Percentiles rank a stretch among this genome's conserved stretches.
Evolutionary conservation across 2,329 filamentous ascomycete genomes (phyloP).

Genomic region (Drechslerella coelobrocha): DNA sequence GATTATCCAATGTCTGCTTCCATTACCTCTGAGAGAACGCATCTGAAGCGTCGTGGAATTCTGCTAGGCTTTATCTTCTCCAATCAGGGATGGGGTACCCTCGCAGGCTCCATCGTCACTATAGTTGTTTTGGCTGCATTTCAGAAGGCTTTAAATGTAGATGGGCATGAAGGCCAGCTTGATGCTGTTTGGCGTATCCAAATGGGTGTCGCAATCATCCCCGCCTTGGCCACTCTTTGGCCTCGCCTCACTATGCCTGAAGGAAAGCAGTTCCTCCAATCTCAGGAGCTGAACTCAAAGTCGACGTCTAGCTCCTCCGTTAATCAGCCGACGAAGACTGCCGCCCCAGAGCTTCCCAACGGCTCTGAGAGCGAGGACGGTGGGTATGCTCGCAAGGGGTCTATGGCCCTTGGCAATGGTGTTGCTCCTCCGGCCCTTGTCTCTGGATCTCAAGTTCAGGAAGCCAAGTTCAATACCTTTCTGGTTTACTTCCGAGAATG

Average conservation of each 20-base stretch:
- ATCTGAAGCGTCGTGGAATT: constrained; percentile 40
- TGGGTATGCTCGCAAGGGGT: constrained; percentile 21
- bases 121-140: constrained; percentile 54
- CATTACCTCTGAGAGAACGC: constrained; percentile 75
- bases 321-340: constrained; percentile 9
- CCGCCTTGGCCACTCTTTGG: constrained; percentile 53
- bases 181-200: constrained; percentile 52
- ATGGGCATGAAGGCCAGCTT: constrained; percentile 48
- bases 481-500: constrained; percentile 56
- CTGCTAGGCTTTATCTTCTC: constrained; percentile 54
- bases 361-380: constrained; percentile 60
- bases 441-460: constrained; percentile 30
- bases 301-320: constrained; percentile 34
- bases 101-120: constrained; percentile 54
- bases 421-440: constrained; percentile 43
- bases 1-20: constrained; percentile 84
- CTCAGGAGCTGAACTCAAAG: constrained; percentile 51
- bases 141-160: constrained; percentile 51
- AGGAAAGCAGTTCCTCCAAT: constrained; percentile 53
- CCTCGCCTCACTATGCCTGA: constrained; percentile 55
- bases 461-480: constrained; percentile 54
- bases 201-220: constrained; percentile 53
- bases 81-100: constrained; percentile 54
- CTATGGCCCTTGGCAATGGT: constrained; percentile 30
- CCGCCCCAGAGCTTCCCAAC: constrained; percentile 8